Evolutionary conservation across 2,329 filamentous ascomycete genomes (phyloP), one percentile per base, ranked within the genome.

Genomic region (Bipolaris oryzae): DNA sequence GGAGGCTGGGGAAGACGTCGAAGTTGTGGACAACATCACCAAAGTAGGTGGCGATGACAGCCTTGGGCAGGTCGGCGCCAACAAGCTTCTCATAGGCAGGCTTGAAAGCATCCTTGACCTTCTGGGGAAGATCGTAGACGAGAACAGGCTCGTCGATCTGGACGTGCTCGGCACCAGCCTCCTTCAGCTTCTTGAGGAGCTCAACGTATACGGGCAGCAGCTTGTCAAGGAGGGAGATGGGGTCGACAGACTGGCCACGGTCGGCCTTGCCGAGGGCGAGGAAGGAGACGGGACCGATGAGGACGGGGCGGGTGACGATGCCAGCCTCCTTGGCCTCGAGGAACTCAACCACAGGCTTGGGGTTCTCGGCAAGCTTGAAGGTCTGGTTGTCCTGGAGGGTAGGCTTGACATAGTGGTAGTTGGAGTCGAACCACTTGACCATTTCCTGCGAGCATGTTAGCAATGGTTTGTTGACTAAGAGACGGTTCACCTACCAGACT

Each of bases 371-470:
- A 63, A 99, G 91, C 82, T 89, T 93, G 89, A 99, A 99, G 76
- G 86, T 89, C 87, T 99, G 95, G 86, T 91, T 90, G 83, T 97
- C 89, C 82, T 97, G 92, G 69, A 99, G 87, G 63, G 95, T 97
- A 66, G 95, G 95, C 89, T 98, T 98, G 83, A 98, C 95, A 81
- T 99, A 99, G 87, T 98, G 95, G 89, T 99, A 99, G 90, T 99
- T 99, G 68, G 92, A 96, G 86, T 99, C 95, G 78, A 99, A 99
- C 95, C 95, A 99, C 87, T 99, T 99, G 74, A 99, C 95, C 95
- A 99, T 99, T 87, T 99, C 95, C 83, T 84, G 58, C 28, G 47
- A 18, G 38, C 43, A 31, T 47, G 61, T 80, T 69, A 76, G 70
- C 45, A 3, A 2, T 9, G 7, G 7, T 7, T 23, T 23, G 23